Evolutionary conservation across 805 yeast genomes (phyloP).

Genomic region (Pichia nanzhaoensis): DNA sequence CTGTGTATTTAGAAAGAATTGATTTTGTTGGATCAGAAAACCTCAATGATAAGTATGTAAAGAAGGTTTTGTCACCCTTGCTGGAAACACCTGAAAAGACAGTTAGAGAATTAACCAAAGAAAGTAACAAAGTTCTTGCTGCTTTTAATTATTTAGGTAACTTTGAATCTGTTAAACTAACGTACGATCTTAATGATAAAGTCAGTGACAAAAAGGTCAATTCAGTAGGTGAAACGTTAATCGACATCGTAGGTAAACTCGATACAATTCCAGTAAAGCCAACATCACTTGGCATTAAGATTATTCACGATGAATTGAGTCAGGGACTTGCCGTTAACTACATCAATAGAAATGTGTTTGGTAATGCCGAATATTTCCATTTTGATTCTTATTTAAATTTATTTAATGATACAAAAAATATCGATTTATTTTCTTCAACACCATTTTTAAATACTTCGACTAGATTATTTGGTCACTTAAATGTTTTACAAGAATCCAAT

Average conservation of each 20-base stretch:
- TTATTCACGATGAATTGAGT: conserved; percentile 7
- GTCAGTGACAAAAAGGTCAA: conserved; percentile 3
- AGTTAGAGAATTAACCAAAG: conserved; percentile 33
- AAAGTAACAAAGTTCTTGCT: conserved; percentile 17
- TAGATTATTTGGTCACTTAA: conserved; percentile 41
- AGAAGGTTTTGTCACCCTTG: conserved; percentile 40
- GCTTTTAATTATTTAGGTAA: conserved; percentile 25
- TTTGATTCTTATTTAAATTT: conserved; percentile 41
- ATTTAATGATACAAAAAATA: conserved; percentile 44
- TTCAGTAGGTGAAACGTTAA: conserved; percentile 5
- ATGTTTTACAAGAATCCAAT: conserved; percentile 43
- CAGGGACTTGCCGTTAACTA: conserved; percentile 29
- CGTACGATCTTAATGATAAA: conserved; percentile 16
- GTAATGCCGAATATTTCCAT: conserved; percentile 59
- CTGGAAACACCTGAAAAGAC: conserved; percentile 33
- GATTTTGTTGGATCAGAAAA: conserved; percentile 28
- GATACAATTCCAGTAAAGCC: conserved; percentile 2
- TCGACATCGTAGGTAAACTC: conserved; percentile 10
- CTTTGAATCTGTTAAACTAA: conserved; percentile 22
- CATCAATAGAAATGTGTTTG: conserved; percentile 46
- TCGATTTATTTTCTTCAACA: conserved; percentile 40
- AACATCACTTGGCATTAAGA: not conserved
- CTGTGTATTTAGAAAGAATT: conserved; percentile 26
- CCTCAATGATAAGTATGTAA: conserved; percentile 36
- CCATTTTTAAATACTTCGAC: conserved; percentile 42